Evolutionary conservation across 805 yeast species (phyloP), one percentile per base, ranked within the genome.

Genomic region (Maudiozyma saulgeensis): DNA sequence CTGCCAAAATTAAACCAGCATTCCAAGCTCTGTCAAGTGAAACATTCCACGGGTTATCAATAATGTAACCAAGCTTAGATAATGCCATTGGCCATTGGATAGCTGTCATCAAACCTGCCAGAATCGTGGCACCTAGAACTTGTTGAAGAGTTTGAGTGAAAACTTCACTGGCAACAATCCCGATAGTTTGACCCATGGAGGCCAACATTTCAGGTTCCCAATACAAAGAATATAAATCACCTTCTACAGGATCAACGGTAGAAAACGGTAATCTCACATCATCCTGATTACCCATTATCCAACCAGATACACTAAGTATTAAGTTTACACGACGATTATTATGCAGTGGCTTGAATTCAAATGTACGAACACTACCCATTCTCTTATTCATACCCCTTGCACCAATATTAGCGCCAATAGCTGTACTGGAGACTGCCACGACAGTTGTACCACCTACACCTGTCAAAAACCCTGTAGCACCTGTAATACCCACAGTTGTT

Each of bases 171-270:
- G 99, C 99, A 50, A 93, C 74, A 58, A 93, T 90, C 53, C 81
- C 80, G 54, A 93, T 91, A 0, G 99, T 93, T 66, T 93, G 97
- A 63, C 99, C 99, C 78, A 87, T 88, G 49, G 96, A 85, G 53
- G 81, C 83, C 59, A 93, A 79, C 93, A 93, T 87, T 56, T 93
- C 99, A 0, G 99, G 99, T 66, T 93, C 99, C 99, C 99, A 93
- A 44, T 87, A 70, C 7, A 93, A 72, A 0, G 98, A 88, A 58
- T 84, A 87, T 56, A 93, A 69, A 64, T 93, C 99, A 16, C 99
- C 99, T 91, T 91, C 89, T 0, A 91, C 87, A 0, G 99, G 99
- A 62, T 95, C 99, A 8, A 93, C 86, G 0, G 99, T 93, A 1
- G 96, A 86, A 62, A 90, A 93, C 2, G 99, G 99, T 53, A 93